Conservation (phyloP, 441 rosid genomes). For the Eutrema salsugineum region DNA sequence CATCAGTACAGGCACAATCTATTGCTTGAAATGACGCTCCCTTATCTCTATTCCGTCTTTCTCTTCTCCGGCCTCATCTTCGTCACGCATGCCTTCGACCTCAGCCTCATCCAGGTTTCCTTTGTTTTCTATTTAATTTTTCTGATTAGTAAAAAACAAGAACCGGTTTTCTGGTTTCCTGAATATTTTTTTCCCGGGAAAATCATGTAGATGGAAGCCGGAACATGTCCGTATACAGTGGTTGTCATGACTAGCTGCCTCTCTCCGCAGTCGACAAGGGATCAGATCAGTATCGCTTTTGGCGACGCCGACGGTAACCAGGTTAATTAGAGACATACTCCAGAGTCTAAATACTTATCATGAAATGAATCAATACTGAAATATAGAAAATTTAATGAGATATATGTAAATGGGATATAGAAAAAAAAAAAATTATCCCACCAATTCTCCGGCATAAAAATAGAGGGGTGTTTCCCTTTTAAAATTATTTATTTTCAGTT, state of each 20-base stretch:
- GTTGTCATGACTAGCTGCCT: slow-evolving; percentile 30
- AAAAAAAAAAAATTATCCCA: not conserved
- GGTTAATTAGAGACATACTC: slow-evolving; percentile 32
- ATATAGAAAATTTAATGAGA: not conserved
- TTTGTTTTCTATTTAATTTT: not conserved
- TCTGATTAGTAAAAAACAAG: not conserved
- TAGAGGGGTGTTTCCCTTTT: not conserved
- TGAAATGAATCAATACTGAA: not conserved
- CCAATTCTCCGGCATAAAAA: not conserved
- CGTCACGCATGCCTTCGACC: slow-evolving; percentile 25
- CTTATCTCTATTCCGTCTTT: slow-evolving; percentile 4
- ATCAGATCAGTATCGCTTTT: slow-evolving; percentile 30
- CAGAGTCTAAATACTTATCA: not conserved
- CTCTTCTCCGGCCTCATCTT: slow-evolving; percentile 9
- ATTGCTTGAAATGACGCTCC: not conserved
- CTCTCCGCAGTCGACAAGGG: slow-evolving; percentile 24
- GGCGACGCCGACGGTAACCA: slow-evolving; percentile 75
- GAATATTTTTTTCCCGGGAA: not conserved
- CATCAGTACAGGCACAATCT: not conserved
- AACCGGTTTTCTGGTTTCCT: not conserved
- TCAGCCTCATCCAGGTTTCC: slow-evolving; percentile 32
- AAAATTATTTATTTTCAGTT: not conserved
- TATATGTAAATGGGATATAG: not conserved
- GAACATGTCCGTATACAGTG: slow-evolving; percentile 27
- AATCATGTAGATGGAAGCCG: slow-evolving; percentile 16